A percentile compares a stretch with the other conserved stretches of the same genome.
Conservation (phyloP, 2,329 filamentous ascomycete species). For the Zymoseptoria tritici region DNA sequence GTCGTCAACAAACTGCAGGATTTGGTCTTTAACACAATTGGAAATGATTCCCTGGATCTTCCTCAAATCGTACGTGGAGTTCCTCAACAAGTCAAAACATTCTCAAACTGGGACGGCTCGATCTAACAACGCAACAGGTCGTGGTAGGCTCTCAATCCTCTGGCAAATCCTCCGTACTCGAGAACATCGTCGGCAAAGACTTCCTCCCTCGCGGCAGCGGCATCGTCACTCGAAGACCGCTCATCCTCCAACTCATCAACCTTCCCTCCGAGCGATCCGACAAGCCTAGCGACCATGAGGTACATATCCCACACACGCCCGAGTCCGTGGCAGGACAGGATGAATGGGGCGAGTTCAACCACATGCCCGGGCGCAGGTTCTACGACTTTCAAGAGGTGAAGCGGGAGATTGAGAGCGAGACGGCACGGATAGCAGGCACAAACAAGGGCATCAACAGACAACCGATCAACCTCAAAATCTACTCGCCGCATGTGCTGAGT, state of each 20-base stretch:
- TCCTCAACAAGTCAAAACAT: not conserved
- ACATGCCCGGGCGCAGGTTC: conserved; percentile 81
- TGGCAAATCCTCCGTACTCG: conserved; percentile 94
- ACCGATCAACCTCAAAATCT: conserved; percentile 97
- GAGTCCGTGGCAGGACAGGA: conserved; percentile 60
- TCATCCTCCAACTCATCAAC: conserved; percentile 98
- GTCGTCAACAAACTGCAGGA: conserved; percentile 99
- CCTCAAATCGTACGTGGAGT: conserved; percentile 82
- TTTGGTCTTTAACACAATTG: conserved; percentile 98
- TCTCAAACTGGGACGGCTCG: not conserved
- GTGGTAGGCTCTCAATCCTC: conserved; percentile 98
- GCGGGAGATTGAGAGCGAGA: conserved; percentile 95
- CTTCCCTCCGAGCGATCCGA: conserved; percentile 69
- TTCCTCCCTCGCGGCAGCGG: conserved; percentile 94
- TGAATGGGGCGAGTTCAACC: conserved; percentile 93
- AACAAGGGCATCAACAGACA: conserved; percentile 98
- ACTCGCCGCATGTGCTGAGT: conserved; percentile 93
- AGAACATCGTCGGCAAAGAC: conserved; percentile 97
- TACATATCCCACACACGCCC: conserved; percentile 66
- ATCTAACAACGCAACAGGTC: conserved; percentile 54
- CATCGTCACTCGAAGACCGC: conserved; percentile 86
- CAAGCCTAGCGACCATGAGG: conserved; percentile 56
- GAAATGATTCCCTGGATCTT: conserved; percentile 93
- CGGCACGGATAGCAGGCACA: conserved; percentile 83
- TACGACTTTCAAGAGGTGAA: conserved; percentile 90